Evolutionary conservation across 176 grass and related monocot species (phyloP).

Genomic region (Avena sativa): DNA sequence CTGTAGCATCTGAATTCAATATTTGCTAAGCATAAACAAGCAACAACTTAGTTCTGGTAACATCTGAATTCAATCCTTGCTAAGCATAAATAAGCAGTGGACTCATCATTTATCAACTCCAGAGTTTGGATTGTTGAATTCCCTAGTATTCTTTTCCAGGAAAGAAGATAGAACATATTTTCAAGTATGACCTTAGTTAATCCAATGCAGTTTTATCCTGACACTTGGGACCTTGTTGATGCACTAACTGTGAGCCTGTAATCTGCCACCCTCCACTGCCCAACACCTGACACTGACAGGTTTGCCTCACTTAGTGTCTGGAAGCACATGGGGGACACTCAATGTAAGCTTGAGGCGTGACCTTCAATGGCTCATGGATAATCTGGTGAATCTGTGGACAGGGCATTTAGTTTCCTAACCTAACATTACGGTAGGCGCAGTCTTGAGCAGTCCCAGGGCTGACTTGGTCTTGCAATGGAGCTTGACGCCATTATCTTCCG

Average conservation of each 20-base stretch:
- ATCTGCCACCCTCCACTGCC: conserved; percentile 47
- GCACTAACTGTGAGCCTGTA: conserved; percentile 35
- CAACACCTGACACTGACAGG: conserved; percentile 48
- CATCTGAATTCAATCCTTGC: not conserved
- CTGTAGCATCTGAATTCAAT: no score
- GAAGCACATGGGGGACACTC: conserved; percentile 42
- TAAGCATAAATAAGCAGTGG: not conserved
- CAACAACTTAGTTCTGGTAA: conserved; percentile 16
- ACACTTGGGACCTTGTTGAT: conserved; percentile 29
- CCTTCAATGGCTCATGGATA: conserved; percentile 47
- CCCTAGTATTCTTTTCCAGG: conserved; percentile 9
- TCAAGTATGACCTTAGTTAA: conserved; percentile 42
- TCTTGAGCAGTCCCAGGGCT: conserved; percentile 33
- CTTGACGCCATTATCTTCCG: conserved; percentile 19
- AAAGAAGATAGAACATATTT: not conserved
- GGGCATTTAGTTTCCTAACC: conserved; percentile 48
- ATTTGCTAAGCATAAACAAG: conserved; percentile 6
- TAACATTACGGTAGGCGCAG: conserved; percentile 28
- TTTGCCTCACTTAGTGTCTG: conserved; percentile 38
- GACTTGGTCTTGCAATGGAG: conserved; percentile 28
- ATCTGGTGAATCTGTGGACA: conserved; percentile 27
- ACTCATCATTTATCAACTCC: not conserved
- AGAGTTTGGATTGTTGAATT: conserved; percentile 14
- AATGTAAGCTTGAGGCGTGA: conserved; percentile 47
- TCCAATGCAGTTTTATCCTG: conserved; percentile 31